Conservation (phyloP, 441 rosid genomes). For the Omphalea diandra region DNA sequence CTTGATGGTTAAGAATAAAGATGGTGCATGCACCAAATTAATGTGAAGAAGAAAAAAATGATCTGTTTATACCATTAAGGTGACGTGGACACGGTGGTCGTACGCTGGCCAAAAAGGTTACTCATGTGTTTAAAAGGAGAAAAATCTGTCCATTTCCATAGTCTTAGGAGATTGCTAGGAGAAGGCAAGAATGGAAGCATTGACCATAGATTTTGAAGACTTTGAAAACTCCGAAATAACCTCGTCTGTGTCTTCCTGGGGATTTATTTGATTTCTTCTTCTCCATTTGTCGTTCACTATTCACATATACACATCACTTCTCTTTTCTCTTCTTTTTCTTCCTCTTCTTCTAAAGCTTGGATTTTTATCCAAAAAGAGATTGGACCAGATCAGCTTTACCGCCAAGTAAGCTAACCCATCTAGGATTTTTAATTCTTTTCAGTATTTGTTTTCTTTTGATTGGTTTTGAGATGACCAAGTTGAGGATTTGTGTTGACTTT, state of each 20-base stretch:
- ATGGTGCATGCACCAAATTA: background rate
- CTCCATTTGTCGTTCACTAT: constrained; percentile 10
- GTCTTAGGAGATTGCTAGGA: constrained; percentile 48
- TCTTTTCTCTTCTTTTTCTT: constrained; percentile 14
- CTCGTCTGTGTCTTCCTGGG: constrained; percentile 29
- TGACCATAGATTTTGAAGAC: constrained; percentile 56
- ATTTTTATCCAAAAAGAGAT: constrained; percentile 21
- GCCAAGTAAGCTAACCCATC: constrained; percentile 45
- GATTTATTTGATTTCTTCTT: constrained; percentile 33
- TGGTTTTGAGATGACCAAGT: constrained; percentile 15
- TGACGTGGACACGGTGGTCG: background rate
- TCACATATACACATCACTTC: constrained; percentile 9
- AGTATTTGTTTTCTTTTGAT: constrained; percentile 15
- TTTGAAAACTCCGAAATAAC: constrained; percentile 50
- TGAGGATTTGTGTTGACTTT: constrained; percentile 14
- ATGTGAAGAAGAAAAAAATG: background rate
- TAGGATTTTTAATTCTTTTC: constrained; percentile 29
- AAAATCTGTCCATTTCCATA: constrained; percentile 38
- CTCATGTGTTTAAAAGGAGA: constrained; percentile 13
- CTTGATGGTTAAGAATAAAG: background rate
- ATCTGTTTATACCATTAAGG: background rate
- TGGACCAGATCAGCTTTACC: constrained; percentile 53
- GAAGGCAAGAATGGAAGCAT: constrained; percentile 55
- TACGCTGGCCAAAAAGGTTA: constrained; percentile 4
- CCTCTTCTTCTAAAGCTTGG: constrained; percentile 11